Base-by-base conservation (phyloP, 2,329 filamentous ascomycete genomes). In the Aspergillus spinulosporus region DNA sequence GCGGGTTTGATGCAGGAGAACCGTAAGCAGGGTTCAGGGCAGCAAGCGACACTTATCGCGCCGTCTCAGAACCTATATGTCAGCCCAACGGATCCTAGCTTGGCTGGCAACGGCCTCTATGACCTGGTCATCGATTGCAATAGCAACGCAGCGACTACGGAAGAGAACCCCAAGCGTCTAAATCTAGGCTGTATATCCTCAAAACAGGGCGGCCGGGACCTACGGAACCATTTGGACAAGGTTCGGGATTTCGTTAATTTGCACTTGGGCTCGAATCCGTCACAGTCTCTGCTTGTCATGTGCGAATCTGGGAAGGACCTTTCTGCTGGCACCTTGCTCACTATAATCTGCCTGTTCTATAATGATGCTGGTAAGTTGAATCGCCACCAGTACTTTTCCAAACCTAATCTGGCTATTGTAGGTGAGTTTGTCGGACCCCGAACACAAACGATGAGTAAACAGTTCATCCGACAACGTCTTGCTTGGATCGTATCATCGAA, bases 271-370 rank as follows among this genome's bases (percentile, higher is more conserved):
- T 58, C 61, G n/a, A 59, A 74, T 54, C 56, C 70, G 3, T 58
- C 68, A 28, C 65, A 63, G 32, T 66, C 71, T 11, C 68, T 83
- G 39, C 65, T 91, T 2, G 73, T 96, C 4, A 84, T 84, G 4
- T 96, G 92, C 68, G 83, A 88, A 26, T 88, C 84, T 0, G 92
- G 91, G 0, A 89, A 84, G 66, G 92, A 97, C 67, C 74, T 96
- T 8, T 88, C 91, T 0, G 82, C 95, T 0, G 93, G 91, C 2
- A 82, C 88, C 0, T 86, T 89, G 0, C 81, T 97, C 29, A 88
- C 88, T 1, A 74, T 96, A 5, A 76, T 90, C 8, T 97, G 92
- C 70, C 80, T 87, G 26, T 86, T 88, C 61, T 88, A 88, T 62
- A 80, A 88, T 60, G 83, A 88, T 5, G 68, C 84, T 2, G 91